Evolutionary conservation across 176 grass and related monocot genomes (phyloP).

Genomic region (Oryza glaberrima): DNA sequence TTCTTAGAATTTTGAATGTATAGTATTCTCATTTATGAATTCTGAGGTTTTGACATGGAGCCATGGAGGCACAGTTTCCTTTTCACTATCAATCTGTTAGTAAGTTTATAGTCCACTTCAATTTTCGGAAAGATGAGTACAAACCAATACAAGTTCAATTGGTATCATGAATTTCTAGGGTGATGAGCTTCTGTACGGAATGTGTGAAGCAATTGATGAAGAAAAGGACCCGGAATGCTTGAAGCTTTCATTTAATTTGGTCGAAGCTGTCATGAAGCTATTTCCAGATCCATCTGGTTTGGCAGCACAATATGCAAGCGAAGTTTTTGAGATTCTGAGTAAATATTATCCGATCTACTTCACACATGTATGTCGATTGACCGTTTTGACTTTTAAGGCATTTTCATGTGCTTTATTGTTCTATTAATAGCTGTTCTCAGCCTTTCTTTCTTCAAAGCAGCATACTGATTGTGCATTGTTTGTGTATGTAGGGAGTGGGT

Average conservation of each 20-base stretch:
- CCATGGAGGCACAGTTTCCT: neutral
- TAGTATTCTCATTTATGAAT: neutral
- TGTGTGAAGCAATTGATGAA: conserved; percentile 86
- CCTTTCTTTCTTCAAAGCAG: conserved; percentile 34
- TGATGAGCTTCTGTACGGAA: conserved; percentile 66
- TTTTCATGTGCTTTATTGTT: conserved; percentile 30
- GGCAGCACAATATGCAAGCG: conserved; percentile 56
- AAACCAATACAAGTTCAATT: conserved; percentile 40
- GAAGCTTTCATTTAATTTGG: conserved; percentile 76
- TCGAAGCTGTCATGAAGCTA: conserved; percentile 63
- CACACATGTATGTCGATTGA: conserved; percentile 76
- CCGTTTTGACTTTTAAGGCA: conserved; percentile 5
- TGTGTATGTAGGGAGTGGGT: conserved; percentile 53
- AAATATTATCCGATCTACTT: conserved; percentile 98
- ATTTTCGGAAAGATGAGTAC: conserved; percentile 27
- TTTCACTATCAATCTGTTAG: conserved; percentile 10
- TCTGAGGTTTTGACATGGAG: neutral
- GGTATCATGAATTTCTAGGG: conserved; percentile 45
- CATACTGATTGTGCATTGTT: conserved; percentile 23
- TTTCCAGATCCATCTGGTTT: conserved; percentile 66
- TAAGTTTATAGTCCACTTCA: conserved; percentile 15
- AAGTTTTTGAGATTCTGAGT: conserved; percentile 86
- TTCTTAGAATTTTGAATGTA: neutral
- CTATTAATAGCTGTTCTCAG: conserved; percentile 25
- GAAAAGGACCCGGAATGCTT: conserved; percentile 88